Evolutionary conservation across 2,329 filamentous ascomycete genomes (phyloP), one percentile per base, ranked within the genome.

Genomic region (Penicillium sp.): DNA sequence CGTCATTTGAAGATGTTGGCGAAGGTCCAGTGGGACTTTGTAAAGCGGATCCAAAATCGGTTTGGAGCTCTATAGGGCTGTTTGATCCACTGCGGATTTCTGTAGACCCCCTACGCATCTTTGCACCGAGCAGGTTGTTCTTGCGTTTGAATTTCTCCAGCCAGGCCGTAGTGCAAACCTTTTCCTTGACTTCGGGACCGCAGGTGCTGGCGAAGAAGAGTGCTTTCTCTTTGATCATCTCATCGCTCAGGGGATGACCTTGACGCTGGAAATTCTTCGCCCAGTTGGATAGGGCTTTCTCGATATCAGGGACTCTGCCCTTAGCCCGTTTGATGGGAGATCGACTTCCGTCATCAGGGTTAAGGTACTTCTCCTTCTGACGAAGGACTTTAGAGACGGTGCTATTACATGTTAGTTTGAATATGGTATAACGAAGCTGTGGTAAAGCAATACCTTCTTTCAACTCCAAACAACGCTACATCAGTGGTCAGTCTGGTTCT

Each of bases 371-470:
- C 60, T 99, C 94, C 76, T 93, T 96, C 68, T 96, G 88, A 50
- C 93, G 87, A 61, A 99, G 76, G 51, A 97, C 94, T 72, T 99
- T 99, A 51, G 94, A 99, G n/a, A 99, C 94, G 45, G 94, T 99
- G 77, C 94, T 99, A 72, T 53, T 67, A 47, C 30, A 39, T 44
- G 54, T 61, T 60, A 55, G 51, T 29, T 47, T 53, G 46, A 38
- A 62, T 46, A 53, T 52, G 66, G 41, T 50, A 44, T 58, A 62
- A 58, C 2, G 27, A 50, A 56, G 26, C 48, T 44, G 38, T 19
- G 44, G 32, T 26, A n/a, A n/a, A 45, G 42, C 43, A 46, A 51
- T 86, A 97, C 94, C 94, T 97, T 87, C 94, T 81, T 77, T 99
- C 94, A 48, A 99, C 94, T 34, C 92, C 93, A 76, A 99, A 99